These are phyloP conservation scores for Epichloe scottii DNA, from an alignment of 2,329 filamentous ascomycete species.

Conservation along the genomic window DNA sequence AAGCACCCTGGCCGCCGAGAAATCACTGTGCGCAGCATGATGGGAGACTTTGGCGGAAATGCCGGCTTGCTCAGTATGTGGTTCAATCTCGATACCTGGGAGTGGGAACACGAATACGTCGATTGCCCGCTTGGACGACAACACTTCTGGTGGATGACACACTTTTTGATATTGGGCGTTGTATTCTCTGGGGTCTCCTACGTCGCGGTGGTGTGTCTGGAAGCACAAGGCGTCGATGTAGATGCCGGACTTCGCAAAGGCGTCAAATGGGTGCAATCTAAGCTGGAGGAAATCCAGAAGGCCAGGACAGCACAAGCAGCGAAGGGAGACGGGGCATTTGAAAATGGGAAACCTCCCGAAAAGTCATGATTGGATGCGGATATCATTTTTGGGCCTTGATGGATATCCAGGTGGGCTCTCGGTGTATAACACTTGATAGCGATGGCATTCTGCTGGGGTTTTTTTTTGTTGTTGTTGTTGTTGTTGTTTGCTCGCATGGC, in stretches of 20 bases:
- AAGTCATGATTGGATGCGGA: constrained; percentile 12
- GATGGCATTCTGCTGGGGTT: neutral
- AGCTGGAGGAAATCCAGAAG: constrained; percentile 5
- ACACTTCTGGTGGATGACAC: constrained; percentile 88
- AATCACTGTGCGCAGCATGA: constrained; percentile 93
- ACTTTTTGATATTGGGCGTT: constrained; percentile 53
- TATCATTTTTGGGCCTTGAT: neutral
- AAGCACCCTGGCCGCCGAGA: constrained; percentile 60
- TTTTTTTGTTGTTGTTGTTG: too few relatives aligned
- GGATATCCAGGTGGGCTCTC: neutral
- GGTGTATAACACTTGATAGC: neutral
- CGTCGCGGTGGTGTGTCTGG: constrained; percentile 12
- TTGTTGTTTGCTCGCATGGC: constrained; percentile 3
- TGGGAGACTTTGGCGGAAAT: constrained; percentile 92
- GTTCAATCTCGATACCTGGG: constrained; percentile 62
- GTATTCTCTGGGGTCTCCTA: constrained; percentile 20
- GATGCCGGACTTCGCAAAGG: constrained; percentile 15
- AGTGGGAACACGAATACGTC: constrained; percentile 73
- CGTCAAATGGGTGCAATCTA: constrained; percentile 9
- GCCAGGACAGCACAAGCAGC: neutral
- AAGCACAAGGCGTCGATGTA: constrained; percentile 22
- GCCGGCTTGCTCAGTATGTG: constrained; percentile 78
- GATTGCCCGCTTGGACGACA: constrained; percentile 73
- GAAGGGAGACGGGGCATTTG: neutral
- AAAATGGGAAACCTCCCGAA: constrained; percentile 10